Evolutionary conservation across 139 green algal species (phyloP), one percentile per base, ranked within the genome.

Genomic region (Prasinococcaceae sp.): DNA sequence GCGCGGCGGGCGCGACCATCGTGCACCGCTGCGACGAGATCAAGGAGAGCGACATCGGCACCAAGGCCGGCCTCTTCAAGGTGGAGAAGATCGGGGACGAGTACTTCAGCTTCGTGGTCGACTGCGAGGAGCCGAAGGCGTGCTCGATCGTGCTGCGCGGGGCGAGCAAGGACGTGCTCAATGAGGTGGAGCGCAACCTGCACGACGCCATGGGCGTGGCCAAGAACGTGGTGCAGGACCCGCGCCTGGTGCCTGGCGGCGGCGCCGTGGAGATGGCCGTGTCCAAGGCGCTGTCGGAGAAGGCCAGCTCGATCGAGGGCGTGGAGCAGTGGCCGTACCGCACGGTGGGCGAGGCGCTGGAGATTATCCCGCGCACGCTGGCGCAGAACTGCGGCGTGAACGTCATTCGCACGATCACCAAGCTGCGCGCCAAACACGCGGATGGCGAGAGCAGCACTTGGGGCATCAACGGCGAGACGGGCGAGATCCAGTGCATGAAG

Each of bases 361-460:
- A 97, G 70, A 88, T 97, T 30, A 97, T 98, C 52, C 90, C 90
- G 2, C 72, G 90, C 50, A 98, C 90, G 0, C 80, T 98, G 19
- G 73, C 85, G 0, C 81, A 95, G 55, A 98, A 98, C 78, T 98
- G 90, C 65, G 90, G 90, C 38, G 84, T 88, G 37, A 98, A 97
- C 69, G 83, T 98, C 17, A 96, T 98, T 63, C 72, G 90, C 38
- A 94, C 81, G n/a, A 69, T 98, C 32, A 98, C 90, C 47, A 93
- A 95, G 74, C 69, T 98, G 54, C 71, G 89, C 1, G 90, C 88
- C 2, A 83, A 92, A 54, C 60, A 69, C 28, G 60, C 60, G 0
- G 12, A 79, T 41, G 48, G 48, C 41, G 41, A 60, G 42, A 64
- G 55, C 46, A 67, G 63, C 72, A 82, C 72, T 0, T 84, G 79